Evolutionary conservation across 2,329 filamentous ascomycete species (phyloP).

Genomic region (Arthroderma sp.): DNA sequence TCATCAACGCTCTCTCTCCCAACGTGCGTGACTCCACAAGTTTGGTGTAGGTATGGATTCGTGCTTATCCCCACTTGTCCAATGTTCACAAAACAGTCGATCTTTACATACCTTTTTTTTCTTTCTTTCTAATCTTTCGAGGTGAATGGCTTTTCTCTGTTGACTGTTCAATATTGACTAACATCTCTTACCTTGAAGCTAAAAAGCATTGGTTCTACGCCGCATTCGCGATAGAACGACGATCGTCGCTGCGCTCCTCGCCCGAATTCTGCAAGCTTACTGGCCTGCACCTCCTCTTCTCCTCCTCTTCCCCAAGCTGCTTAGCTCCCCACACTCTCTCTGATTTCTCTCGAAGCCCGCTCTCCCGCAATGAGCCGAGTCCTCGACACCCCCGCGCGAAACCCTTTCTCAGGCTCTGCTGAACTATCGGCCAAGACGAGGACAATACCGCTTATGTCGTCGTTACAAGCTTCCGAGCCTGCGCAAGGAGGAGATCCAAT

Average conservation of each 20-base stretch:
- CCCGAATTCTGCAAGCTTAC: neutral
- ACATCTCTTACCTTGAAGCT: too few species aligned
- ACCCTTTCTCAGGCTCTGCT: slow-evolving; percentile 31
- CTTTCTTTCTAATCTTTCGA: too few species aligned
- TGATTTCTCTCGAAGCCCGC: neutral
- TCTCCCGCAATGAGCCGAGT: slow-evolving; percentile 26
- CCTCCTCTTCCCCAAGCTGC: neutral
- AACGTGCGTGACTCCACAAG: too few species aligned
- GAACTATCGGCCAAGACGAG: slow-evolving; percentile 35
- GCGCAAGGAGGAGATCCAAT: slow-evolving; percentile 38
- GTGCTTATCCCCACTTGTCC: too few species aligned
- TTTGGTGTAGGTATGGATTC: too few species aligned
- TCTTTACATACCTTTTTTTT: too few species aligned
- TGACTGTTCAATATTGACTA: too few species aligned
- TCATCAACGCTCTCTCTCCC: too few species aligned
- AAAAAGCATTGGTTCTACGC: too few species aligned
- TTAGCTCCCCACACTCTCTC: neutral
- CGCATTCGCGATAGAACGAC: too few species aligned
- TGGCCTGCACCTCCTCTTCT: neutral
- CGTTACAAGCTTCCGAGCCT: slow-evolving; percentile 31
- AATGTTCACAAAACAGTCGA: too few species aligned
- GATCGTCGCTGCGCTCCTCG: neutral
- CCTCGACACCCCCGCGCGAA: slow-evolving; percentile 30
- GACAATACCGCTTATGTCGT: slow-evolving; percentile 40
- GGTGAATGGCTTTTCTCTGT: too few species aligned